These are phyloP conservation scores for Oenanthe javanica DNA, from an alignment of 140 eudicot species.

Conservation along the genomic window DNA sequence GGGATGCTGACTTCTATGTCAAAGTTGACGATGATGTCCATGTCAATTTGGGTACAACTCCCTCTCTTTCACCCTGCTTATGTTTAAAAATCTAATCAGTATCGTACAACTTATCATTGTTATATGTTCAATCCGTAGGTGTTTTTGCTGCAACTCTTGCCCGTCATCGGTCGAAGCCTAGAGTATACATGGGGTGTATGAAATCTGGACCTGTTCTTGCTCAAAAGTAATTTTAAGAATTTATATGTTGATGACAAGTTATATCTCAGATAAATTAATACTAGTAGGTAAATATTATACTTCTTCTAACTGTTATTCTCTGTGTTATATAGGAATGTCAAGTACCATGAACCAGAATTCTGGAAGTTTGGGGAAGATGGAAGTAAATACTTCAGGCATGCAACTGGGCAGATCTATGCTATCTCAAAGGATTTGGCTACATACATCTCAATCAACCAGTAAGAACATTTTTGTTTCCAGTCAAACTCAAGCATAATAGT, in stretches of 20 bases:
- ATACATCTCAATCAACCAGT: slow-evolving; percentile 74
- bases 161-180: slow-evolving; percentile 45
- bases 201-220: slow-evolving; percentile 68
- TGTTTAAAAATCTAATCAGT: not conserved
- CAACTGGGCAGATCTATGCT: slow-evolving; percentile 84
- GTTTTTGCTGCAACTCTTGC: slow-evolving; percentile 59
- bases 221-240: slow-evolving; percentile 31
- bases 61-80: not conserved
- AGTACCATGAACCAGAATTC: slow-evolving; percentile 80
- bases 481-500: not conserved
- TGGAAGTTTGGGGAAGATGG: slow-evolving; percentile 90
- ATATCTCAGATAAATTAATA: slow-evolving; percentile 1
- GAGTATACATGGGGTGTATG: slow-evolving; percentile 59
- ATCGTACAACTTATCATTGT: slow-evolving; percentile 7
- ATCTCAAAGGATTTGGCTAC: slow-evolving; percentile 76
- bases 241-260: not conserved
- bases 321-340: slow-evolving; percentile 39
- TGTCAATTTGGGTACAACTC: slow-evolving; percentile 48
- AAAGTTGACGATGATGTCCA: slow-evolving; percentile 69
- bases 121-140: slow-evolving; percentile 22
- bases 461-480: slow-evolving; percentile 16
- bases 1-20: slow-evolving; percentile 68
- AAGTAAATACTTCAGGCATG: slow-evolving; percentile 72
- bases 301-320: not conserved
- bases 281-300: not conserved